A percentile compares a stretch with the other conserved stretches of the same genome.
phyloP scores from a whole-genome alignment of 2,329 filamentous ascomycete species.

The Colletotrichum spaethianum region DNA sequence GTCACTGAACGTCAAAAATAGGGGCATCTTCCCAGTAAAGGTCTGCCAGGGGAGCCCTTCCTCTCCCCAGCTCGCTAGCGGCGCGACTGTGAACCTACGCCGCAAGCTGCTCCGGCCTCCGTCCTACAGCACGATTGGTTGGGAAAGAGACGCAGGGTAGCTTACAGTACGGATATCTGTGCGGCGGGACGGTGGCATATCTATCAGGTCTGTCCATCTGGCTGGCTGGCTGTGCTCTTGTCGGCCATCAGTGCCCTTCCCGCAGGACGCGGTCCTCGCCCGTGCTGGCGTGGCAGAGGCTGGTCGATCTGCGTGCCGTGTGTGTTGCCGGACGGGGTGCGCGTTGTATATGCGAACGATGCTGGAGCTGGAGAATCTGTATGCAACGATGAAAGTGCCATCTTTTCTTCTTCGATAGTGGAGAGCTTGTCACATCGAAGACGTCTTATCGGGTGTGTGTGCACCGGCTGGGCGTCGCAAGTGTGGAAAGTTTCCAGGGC shows the following conservation, averaged over 20 bases:
- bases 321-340: conserved; percentile 9
- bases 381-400: conserved; percentile 21
- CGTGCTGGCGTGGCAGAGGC: conserved; percentile 7
- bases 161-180: conserved; percentile 34
- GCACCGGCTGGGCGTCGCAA: conserved; percentile 17
- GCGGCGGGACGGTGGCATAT: conserved; percentile 23
- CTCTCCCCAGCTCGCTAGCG: conserved; percentile 18
- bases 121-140: conserved; percentile 9
- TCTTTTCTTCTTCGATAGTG: conserved; percentile 20
- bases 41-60: conserved; percentile 13
- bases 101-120: conserved; percentile 29
- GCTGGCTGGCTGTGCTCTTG: conserved; percentile 28
- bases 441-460: conserved; percentile 9
- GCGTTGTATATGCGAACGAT: neutral
- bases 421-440: conserved; percentile 14
- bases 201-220: neutral
- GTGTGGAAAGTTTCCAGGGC: neutral
- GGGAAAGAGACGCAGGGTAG: conserved; percentile 22
- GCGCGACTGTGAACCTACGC: conserved; percentile 15
- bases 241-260: conserved; percentile 23
- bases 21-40: conserved; percentile 36
- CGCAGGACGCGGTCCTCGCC: conserved; percentile 28
- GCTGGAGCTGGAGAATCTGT: conserved; percentile 2
- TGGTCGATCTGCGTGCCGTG: conserved; percentile 11
- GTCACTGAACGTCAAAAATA: conserved; percentile 26